Evolutionary conservation across 148 eudicot genomes (phyloP).

Genomic region (Rhododendron ovatum): DNA sequence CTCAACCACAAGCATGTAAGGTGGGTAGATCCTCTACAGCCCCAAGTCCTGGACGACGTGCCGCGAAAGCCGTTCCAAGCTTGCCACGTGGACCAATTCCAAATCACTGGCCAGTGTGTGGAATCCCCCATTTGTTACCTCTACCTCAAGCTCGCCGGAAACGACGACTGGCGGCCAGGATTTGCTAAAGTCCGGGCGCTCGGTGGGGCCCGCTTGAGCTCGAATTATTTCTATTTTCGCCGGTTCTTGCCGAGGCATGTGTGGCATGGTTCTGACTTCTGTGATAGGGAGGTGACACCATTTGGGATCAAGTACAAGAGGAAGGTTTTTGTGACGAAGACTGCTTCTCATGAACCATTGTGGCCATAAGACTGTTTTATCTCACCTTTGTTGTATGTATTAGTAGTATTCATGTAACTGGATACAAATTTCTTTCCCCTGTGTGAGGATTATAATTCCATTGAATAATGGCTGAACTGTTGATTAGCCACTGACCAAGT

Average conservation of each 20-base stretch:
- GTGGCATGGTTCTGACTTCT: constrained; percentile 57
- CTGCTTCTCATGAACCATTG: background rate
- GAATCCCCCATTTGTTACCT: constrained; percentile 48
- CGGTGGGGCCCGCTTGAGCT: constrained; percentile 33
- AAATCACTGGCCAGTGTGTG: constrained; percentile 39
- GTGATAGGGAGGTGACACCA: constrained; percentile 47
- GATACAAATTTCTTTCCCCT: background rate
- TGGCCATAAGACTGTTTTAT: background rate
- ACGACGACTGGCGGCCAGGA: constrained; percentile 61
- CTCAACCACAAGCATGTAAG: constrained; percentile 42
- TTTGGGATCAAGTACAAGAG: constrained; percentile 45
- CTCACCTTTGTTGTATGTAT: background rate
- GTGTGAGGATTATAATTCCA: background rate
- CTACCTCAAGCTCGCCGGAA: constrained; percentile 42
- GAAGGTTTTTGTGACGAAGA: constrained; percentile 30
- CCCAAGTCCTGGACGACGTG: constrained; percentile 44
- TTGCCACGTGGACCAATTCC: constrained; percentile 54
- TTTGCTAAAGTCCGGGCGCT: constrained; percentile 43
- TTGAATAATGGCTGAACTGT: background rate
- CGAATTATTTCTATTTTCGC: constrained; percentile 42
- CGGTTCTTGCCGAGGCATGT: constrained; percentile 43
- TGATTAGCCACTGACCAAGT: background rate
- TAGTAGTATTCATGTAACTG: background rate
- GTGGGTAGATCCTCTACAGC: constrained; percentile 47
- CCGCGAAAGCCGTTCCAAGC: constrained; percentile 59